A percentile compares a stretch with the other conserved stretches of the same genome.
Conservation (phyloP, 169 alveolate genomes). For the Theileria annulata region DNA sequence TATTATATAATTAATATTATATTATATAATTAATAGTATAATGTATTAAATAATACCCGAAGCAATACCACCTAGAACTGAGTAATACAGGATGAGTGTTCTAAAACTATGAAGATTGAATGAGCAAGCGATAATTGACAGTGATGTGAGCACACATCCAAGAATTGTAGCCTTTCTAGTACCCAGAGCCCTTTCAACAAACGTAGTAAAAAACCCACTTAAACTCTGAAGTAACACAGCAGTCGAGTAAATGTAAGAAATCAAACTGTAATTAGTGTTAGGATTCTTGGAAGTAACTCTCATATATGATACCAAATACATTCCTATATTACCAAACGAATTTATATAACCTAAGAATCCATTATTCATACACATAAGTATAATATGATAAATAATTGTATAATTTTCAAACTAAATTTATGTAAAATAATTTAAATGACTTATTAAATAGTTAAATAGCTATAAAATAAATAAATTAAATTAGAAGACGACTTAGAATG, state of each 20-base stretch:
- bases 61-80: slow-evolving; percentile 40
- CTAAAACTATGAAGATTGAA: slow-evolving; percentile 20
- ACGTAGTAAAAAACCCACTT: slow-evolving; percentile 48
- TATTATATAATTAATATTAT: no score
- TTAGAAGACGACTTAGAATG: slow-evolving; percentile 40
- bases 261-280: slow-evolving; percentile 5
- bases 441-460: background rate
- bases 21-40: no score
- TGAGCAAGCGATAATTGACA: slow-evolving; percentile 23
- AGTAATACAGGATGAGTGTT: slow-evolving; percentile 28
- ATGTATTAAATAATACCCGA: slow-evolving; percentile 11
- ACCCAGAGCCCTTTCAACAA: slow-evolving; percentile 18
- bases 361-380: background rate
- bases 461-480: background rate
- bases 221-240: slow-evolving; percentile 42
- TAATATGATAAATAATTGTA: no score
- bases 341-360: slow-evolving; percentile 47
- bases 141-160: slow-evolving; percentile 32
- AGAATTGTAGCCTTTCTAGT: background rate
- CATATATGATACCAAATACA: slow-evolving; percentile 72
- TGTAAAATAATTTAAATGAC: background rate
- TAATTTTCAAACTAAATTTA: background rate
- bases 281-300: slow-evolving; percentile 52
- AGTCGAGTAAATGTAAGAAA: slow-evolving; percentile 29
- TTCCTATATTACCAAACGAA: slow-evolving; percentile 67